Evolutionary conservation across 257 asterid genomes (phyloP), one percentile per base, ranked within the genome.

Genomic region (Avicennia marina): DNA sequence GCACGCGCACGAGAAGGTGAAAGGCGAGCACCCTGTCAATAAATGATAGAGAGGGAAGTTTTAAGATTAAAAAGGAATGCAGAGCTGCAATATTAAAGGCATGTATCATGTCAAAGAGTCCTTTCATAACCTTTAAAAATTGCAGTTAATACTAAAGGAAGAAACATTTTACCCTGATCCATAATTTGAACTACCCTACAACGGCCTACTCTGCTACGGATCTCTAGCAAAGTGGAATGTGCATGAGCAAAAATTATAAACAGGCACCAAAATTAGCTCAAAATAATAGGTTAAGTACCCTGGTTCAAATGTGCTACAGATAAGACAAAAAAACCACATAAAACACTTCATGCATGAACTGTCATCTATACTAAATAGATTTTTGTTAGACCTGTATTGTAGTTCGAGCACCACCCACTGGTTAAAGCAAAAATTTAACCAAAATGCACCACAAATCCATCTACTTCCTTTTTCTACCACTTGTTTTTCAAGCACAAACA

Each of bases 1-100:
- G 98, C 94, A 62, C 90, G 87, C 67, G 90, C 94, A 74, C 84
- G 95, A 64, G 85, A 60, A 73, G 78, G 66, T 36, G 89, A 84
- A 59, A 45, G 32, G 19, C 72, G 84, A 63, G 90, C 77, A 68
- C 90, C 94, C 98, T 93, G 87, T 19, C 65, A 70, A 71, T 48
- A 40, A 44, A 75, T 20, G 62, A 64, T 19, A 64, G 38, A 66
- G 54, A 36, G n/a, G n/a, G n/a, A n/a, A n/a, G n/a, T n/a, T n/a
- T n/a, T n/a, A n/a, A n/a, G n/a, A n/a, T n/a, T n/a, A n/a, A 36
- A 11, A 4, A 60, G n/a, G 65, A 65, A 45, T 39, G 39, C 53
- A 54, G 24, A 53, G 39, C 53, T 22, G 49, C 56, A 64, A 46
- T 40, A 64, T 43, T 65, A 69, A 66, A n/a, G 59, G 53, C 56